A percentile compares a stretch with the other conserved stretches of the same genome.
Evolutionary conservation across 2,329 filamentous ascomycete species (phyloP).

Genomic region (Colletotrichum magnum): DNA sequence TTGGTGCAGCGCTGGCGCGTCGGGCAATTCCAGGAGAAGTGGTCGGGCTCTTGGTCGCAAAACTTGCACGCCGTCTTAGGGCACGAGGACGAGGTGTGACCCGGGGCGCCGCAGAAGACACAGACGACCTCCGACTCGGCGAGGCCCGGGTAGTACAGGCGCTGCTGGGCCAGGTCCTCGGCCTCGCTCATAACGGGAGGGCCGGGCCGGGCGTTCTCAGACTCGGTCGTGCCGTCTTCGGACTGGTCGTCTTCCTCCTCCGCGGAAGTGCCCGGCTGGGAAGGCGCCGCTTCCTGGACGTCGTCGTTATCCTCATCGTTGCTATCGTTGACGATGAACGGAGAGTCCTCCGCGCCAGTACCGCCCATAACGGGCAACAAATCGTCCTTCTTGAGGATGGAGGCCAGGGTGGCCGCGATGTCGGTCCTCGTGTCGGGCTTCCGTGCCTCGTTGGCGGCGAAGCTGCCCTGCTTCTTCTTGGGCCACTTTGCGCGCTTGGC

Average conservation of each 20-base stretch:
- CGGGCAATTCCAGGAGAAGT: slow-evolving; percentile 67
- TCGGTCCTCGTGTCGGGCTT: slow-evolving; percentile 31
- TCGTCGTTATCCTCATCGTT: slow-evolving; percentile 33
- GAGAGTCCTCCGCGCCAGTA: slow-evolving; percentile 16
- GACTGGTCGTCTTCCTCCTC: slow-evolving; percentile 33
- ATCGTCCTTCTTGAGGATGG: slow-evolving; percentile 27
- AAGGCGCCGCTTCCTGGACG: slow-evolving; percentile 16
- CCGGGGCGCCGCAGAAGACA: slow-evolving; percentile 63
- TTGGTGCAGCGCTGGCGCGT: slow-evolving; percentile 66
- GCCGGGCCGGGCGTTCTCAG: slow-evolving; percentile 19
- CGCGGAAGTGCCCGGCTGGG: neutral
- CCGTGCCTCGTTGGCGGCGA: slow-evolving; percentile 20
- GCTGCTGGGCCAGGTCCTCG: slow-evolving; percentile 56
- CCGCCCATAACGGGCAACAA: slow-evolving; percentile 13
- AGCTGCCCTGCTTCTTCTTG: slow-evolving; percentile 27
- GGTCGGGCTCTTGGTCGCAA: slow-evolving; percentile 58
- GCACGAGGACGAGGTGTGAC: slow-evolving; percentile 63
- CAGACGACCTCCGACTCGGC: slow-evolving; percentile 61
- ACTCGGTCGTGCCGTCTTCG: slow-evolving; percentile 13
- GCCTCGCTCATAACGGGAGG: slow-evolving; percentile 41
- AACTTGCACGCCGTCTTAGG: slow-evolving; percentile 62
- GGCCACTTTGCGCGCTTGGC: slow-evolving; percentile 24
- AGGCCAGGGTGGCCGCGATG: slow-evolving; percentile 26
- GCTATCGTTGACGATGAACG: slow-evolving; percentile 29
- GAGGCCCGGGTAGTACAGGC: slow-evolving; percentile 67